Evolutionary conservation across 2,329 filamentous ascomycete genomes (phyloP).

Genomic region (Aureobasidium vineae): DNA sequence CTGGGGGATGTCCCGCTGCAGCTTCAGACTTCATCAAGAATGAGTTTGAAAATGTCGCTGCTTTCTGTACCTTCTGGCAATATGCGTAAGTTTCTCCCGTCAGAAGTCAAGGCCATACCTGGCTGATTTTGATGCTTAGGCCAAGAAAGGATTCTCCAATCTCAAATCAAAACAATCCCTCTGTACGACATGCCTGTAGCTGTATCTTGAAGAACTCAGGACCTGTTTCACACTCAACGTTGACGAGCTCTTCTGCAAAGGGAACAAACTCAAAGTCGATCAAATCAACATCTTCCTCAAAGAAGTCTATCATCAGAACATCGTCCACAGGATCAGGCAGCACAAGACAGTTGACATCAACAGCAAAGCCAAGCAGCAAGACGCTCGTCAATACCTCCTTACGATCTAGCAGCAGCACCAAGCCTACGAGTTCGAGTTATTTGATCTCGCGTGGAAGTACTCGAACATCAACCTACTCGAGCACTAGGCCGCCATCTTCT

Average conservation of each 20-base stretch:
- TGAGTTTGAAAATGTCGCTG: not conserved
- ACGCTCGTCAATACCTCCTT: not conserved
- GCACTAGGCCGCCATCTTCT: too few relatives aligned
- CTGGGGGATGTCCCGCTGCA: not conserved
- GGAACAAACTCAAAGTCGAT: not conserved
- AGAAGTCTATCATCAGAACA: not conserved
- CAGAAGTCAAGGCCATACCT: not conserved
- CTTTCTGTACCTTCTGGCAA: not conserved
- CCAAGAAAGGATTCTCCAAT: not conserved
- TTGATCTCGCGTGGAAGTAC: too few relatives aligned
- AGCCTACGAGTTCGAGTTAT: too few relatives aligned
- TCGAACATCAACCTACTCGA: too few relatives aligned
- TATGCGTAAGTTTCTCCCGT: not conserved
- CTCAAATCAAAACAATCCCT: not conserved
- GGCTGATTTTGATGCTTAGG: not conserved
- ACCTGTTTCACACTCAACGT: not conserved
- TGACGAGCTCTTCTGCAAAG: not conserved
- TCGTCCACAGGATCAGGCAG: not conserved
- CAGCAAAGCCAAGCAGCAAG: not conserved
- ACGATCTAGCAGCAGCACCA: not conserved
- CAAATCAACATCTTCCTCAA: not conserved
- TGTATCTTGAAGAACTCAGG: not conserved
- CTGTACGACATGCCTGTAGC: not conserved
- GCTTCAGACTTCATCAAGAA: not conserved
- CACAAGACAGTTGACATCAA: not conserved